Evolutionary conservation across 2,329 filamentous ascomycete species (phyloP).

Genomic region (Diaporthe vaccinii): DNA sequence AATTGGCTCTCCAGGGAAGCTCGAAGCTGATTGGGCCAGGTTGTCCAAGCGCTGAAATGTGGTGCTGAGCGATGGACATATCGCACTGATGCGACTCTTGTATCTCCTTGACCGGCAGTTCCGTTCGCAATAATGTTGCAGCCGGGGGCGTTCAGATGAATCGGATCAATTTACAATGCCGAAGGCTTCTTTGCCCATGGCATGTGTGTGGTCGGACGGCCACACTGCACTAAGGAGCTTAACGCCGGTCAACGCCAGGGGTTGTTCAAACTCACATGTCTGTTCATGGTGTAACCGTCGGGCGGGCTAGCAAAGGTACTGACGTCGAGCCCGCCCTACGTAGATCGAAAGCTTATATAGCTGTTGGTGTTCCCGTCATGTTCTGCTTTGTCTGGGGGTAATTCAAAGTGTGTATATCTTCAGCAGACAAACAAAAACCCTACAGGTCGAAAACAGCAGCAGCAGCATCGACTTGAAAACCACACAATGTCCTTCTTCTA

Average conservation of each 20-base stretch:
- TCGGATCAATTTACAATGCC: background rate
- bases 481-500: slow-evolving; percentile 36
- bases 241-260: slow-evolving; percentile 29
- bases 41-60: background rate
- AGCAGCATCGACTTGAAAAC: background rate
- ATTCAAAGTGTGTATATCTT: background rate
- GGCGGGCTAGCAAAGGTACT: background rate
- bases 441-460: background rate
- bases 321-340: background rate
- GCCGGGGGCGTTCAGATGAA: background rate
- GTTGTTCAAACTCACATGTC: background rate
- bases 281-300: background rate
- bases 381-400: background rate
- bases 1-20: background rate
- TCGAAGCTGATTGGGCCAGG: background rate
- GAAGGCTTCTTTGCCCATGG: background rate
- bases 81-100: background rate
- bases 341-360: slow-evolving; percentile 5
- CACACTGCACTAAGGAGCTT: background rate
- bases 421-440: background rate
- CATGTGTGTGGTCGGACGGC: background rate
- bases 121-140: background rate
- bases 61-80: slow-evolving; percentile 11
- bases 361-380: background rate
- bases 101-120: slow-evolving; percentile 11